Evolutionary conservation across 2,329 filamentous ascomycete species (phyloP).

Genomic region (Botryotinia globosa): DNA sequence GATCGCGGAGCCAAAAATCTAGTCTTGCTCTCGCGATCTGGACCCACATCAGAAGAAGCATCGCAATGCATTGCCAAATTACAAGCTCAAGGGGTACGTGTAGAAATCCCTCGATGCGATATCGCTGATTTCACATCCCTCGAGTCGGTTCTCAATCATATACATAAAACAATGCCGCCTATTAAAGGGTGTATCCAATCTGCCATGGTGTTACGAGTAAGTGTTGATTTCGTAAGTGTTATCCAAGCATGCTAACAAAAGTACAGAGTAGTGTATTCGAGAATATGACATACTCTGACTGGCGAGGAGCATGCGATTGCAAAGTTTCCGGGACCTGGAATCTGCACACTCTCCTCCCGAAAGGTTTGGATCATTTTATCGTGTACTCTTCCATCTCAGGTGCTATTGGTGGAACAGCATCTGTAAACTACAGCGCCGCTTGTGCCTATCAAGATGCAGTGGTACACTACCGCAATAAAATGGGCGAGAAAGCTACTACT

Average conservation of each 20-base stretch:
- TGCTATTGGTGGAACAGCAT: conserved; percentile 13
- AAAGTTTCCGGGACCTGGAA: conserved; percentile 38
- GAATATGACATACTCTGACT: conserved; percentile 42
- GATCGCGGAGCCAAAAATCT: conserved; percentile 33
- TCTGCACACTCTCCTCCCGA: conserved; percentile 25
- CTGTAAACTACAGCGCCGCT: conserved; percentile 29
- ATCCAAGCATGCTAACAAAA: background rate
- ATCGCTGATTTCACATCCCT: conserved; percentile 41
- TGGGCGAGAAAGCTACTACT: conserved; percentile 22
- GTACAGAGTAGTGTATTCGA: conserved; percentile 20
- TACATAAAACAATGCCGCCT: conserved; percentile 20
- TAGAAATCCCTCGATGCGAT: conserved; percentile 48
- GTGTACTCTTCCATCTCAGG: conserved; percentile 40
- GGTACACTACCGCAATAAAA: conserved; percentile 20
- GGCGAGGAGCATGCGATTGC: conserved; percentile 36
- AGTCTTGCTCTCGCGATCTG: conserved; percentile 34
- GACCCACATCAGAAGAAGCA: conserved; percentile 6
- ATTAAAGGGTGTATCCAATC: conserved; percentile 47
- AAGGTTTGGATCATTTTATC: conserved; percentile 24
- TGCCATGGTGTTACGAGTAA: conserved; percentile 44
- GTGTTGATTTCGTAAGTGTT: background rate
- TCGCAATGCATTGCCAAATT: conserved; percentile 20
- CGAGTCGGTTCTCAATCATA: background rate
- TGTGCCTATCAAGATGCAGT: conserved; percentile 36
- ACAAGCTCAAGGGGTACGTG: conserved; percentile 39